These are phyloP conservation scores for Isoetes engelmannii DNA, from an alignment of 83 land plant species.

Conservation along the genomic window DNA sequence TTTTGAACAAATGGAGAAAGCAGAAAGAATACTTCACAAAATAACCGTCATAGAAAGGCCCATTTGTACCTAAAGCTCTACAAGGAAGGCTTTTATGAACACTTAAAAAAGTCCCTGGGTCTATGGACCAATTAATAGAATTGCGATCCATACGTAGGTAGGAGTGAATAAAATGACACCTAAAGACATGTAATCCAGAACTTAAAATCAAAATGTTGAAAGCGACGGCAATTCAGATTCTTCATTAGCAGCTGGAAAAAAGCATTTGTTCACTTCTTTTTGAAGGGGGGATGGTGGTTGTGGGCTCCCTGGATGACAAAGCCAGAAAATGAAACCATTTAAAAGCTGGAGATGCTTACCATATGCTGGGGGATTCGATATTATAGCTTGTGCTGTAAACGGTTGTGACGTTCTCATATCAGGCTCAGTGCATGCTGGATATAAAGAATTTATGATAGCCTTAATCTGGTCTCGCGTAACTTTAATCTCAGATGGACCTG, in stretches of 20 bases:
- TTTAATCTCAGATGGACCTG: background rate
- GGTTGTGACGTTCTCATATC: background rate
- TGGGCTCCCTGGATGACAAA: background rate
- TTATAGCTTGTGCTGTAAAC: constrained; percentile 1
- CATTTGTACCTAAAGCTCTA: background rate
- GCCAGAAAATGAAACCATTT: background rate
- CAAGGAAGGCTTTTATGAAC: background rate
- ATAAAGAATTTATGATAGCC: background rate
- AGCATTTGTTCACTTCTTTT: no score
- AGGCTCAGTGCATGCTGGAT: constrained; percentile 3
- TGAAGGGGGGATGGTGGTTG: background rate
- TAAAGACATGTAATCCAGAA: no score
- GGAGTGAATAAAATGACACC: background rate
- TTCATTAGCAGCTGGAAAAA: no score
- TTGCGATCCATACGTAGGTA: no score
- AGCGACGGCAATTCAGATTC: no score
- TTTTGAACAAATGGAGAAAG: background rate
- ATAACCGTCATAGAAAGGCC: background rate
- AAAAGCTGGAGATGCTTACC: background rate
- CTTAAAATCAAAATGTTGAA: no score
- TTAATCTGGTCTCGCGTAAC: background rate
- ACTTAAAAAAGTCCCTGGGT: constrained; percentile 7
- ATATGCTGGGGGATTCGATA: constrained; percentile 9
- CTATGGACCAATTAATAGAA: constrained; percentile 9
- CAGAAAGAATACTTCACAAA: background rate